Evolutionary conservation across 208 protist genomes (phyloP).

Genomic region (Trypanosoma theileri): DNA sequence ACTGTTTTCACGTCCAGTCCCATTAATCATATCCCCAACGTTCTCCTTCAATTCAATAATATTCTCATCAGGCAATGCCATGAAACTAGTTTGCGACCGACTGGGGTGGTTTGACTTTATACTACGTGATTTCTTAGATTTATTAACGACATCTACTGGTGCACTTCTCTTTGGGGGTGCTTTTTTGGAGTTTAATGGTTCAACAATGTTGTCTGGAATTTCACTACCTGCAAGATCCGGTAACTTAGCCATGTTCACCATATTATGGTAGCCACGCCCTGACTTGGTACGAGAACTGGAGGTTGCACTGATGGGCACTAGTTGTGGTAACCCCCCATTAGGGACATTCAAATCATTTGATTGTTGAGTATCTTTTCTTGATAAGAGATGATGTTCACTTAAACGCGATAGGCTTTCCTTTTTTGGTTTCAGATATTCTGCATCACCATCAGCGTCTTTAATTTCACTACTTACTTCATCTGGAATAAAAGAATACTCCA

Average conservation of each 20-base stretch:
- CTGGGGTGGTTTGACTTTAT: background rate
- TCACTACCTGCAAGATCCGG: slow-evolving; percentile 13
- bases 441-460: slow-evolving; percentile 6
- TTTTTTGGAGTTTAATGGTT: background rate
- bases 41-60: slow-evolving; percentile 1
- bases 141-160: background rate
- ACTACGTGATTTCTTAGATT: background rate
- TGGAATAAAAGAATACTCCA: slow-evolving; percentile 27
- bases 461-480: slow-evolving; percentile 23
- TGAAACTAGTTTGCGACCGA: slow-evolving; percentile 5
- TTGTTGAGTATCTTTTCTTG: too few species aligned
- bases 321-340: too few species aligned
- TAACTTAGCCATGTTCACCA: slow-evolving; percentile 1
- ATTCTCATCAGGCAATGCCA: slow-evolving; percentile 1
- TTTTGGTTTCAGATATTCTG: background rate
- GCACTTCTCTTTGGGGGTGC: background rate
- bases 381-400: too few species aligned
- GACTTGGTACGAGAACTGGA: background rate
- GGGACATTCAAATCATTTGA: too few species aligned
- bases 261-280: background rate
- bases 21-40: background rate
- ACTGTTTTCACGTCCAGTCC: background rate
- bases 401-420: too few species aligned
- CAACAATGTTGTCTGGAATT: slow-evolving; percentile 3
- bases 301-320: background rate